Percentiles rank a stretch among this genome's conserved stretches.
Evolutionary conservation across 148 eudicot species (phyloP).

Genomic region (Persicaria maculosa): DNA sequence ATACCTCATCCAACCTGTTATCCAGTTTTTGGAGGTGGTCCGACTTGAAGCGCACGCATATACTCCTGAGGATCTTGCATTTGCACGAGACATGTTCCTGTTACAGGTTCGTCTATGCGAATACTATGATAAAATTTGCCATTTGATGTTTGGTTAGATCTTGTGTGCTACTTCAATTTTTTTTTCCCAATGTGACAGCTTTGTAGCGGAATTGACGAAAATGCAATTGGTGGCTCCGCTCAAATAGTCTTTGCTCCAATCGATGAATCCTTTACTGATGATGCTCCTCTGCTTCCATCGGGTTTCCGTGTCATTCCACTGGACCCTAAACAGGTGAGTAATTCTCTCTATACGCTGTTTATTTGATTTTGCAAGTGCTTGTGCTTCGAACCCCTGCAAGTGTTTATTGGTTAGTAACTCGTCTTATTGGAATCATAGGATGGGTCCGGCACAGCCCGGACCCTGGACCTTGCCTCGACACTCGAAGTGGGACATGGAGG

Average conservation of each 20-base stretch:
- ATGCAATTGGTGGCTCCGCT: slow-evolving; percentile 80
- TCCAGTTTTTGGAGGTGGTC: slow-evolving; percentile 13
- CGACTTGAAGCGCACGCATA: slow-evolving; percentile 6
- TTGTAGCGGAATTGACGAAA: slow-evolving; percentile 76
- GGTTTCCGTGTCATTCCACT: slow-evolving; percentile 88
- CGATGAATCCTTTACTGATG: slow-evolving; percentile 91
- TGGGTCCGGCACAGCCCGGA: slow-evolving; percentile 17
- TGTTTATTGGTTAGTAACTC: too few relatives aligned
- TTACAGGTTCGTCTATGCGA: background rate
- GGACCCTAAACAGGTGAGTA: slow-evolving; percentile 76
- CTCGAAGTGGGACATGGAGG: slow-evolving; percentile 43
- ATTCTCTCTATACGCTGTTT: too few relatives aligned
- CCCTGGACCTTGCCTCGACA: slow-evolving; percentile 76
- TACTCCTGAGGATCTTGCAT: slow-evolving; percentile 11
- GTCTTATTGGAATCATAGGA: too few relatives aligned
- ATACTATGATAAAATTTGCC: background rate
- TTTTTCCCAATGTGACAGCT: slow-evolving; percentile 33
- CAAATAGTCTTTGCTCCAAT: slow-evolving; percentile 97
- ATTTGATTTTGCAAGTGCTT: too few relatives aligned
- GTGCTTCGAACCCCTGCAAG: too few relatives aligned
- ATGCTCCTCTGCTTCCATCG: slow-evolving; percentile 81
- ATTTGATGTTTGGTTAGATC: background rate
- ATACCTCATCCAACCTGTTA: background rate
- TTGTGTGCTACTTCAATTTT: background rate
- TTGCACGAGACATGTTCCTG: slow-evolving; percentile 11